A percentile compares a stretch with the other conserved stretches of the same genome.
Evolutionary conservation across 352 stramenopile species (phyloP).

Genomic region (Albugo candida): DNA sequence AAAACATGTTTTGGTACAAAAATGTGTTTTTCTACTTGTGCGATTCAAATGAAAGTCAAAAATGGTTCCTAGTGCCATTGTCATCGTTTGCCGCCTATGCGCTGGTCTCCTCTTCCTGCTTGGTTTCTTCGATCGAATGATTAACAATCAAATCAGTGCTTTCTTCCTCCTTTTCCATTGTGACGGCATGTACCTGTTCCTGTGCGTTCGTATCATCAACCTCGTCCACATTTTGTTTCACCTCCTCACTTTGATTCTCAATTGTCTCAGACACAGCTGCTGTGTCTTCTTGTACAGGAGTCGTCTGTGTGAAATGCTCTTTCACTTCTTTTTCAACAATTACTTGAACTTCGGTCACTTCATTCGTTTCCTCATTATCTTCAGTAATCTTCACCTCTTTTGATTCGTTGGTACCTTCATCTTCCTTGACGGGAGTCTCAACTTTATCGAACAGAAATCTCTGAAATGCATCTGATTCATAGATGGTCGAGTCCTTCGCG

Average conservation of each 20-base stretch:
- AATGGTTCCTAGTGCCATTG: no score
- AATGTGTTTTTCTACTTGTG: no score
- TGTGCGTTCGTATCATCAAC: conserved; percentile 4
- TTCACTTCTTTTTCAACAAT: conserved; percentile 19
- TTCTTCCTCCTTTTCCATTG: no score
- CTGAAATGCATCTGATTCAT: conserved; percentile 28
- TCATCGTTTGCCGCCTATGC: no score
- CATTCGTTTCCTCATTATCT: neutral
- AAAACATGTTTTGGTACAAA: no score
- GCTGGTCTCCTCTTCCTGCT: no score
- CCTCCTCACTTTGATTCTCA: neutral
- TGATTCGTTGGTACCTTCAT: neutral
- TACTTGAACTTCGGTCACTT: conserved; percentile 6
- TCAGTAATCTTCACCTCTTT: conserved; percentile 3
- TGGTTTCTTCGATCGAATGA: no score
- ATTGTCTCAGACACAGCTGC: neutral
- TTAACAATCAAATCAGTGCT: no score
- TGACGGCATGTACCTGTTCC: neutral
- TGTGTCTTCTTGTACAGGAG: neutral
- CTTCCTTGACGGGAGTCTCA: conserved; percentile 2
- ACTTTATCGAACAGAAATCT: conserved; percentile 15
- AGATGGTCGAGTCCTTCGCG: conserved; percentile 21
- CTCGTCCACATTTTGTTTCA: conserved; percentile 3
- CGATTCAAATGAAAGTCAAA: no score
- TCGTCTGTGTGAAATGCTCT: conserved; percentile 19